phyloP scores from a whole-genome alignment of 305 asterid genomes.

The Fraxinus sp. region DNA sequence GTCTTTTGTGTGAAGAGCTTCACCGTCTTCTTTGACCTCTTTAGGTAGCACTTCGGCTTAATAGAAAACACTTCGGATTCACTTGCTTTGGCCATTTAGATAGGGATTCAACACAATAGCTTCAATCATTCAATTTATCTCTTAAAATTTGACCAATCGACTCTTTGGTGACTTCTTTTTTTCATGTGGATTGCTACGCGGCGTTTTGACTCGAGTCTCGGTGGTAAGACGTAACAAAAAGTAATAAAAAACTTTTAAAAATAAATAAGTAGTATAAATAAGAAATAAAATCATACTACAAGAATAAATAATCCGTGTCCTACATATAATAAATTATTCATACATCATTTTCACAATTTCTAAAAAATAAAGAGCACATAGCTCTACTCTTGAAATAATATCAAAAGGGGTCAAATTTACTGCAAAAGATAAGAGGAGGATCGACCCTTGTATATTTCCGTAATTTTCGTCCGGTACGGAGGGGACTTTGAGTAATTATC shows the following conservation, averaged over 20 bases:
- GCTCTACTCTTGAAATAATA: background rate
- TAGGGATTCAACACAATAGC: too few species aligned
- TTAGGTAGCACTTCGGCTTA: too few species aligned
- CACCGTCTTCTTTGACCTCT: too few species aligned
- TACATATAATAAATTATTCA: too few species aligned
- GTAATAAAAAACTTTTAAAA: background rate
- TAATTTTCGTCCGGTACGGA: background rate
- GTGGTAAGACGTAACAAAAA: too few species aligned
- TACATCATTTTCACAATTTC: background rate
- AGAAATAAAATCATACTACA: background rate
- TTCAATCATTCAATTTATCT: too few species aligned
- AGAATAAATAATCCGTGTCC: background rate
- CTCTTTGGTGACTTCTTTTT: background rate
- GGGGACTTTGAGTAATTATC: background rate
- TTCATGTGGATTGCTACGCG: background rate
- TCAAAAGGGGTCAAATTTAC: background rate
- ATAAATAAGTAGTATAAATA: background rate
- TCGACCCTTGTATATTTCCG: background rate
- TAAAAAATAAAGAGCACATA: background rate
- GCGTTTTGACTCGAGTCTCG: background rate
- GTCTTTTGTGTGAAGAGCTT: too few species aligned
- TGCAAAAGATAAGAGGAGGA: background rate
- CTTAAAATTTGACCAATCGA: too few species aligned
- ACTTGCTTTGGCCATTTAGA: too few species aligned
- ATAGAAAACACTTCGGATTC: too few species aligned